Evolutionary conservation across 208 protist species (phyloP).

Genomic region (Leishmania arabica): DNA sequence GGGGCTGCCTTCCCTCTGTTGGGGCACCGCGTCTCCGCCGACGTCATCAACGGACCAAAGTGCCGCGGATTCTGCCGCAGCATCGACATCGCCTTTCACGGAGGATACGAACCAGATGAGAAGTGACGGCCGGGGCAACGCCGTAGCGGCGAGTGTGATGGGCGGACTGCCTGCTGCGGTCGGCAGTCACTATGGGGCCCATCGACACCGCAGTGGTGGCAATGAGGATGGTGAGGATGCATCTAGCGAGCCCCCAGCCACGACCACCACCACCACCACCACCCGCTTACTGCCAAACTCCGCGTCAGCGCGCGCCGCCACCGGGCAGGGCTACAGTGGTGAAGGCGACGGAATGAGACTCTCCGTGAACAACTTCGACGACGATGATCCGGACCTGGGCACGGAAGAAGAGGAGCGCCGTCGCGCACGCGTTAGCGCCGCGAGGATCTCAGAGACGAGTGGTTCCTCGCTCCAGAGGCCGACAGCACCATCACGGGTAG

Average conservation of each 20-base stretch:
- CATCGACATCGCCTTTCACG: background rate
- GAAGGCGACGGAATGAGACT: background rate
- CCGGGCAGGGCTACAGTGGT: too few relatives aligned
- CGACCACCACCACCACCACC: background rate
- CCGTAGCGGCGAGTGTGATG: background rate
- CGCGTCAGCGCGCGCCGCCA: background rate
- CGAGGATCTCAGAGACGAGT: background rate
- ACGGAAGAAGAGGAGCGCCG: constrained; percentile 16
- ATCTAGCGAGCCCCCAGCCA: background rate
- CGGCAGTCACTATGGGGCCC: background rate
- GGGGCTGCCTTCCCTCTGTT: background rate
- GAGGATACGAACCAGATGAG: background rate
- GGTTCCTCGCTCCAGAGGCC: background rate
- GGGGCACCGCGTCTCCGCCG: background rate
- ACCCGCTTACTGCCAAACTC: background rate
- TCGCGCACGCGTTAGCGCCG: background rate
- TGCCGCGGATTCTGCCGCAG: background rate
- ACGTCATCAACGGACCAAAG: background rate
- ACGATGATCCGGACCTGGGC: constrained; percentile 2
- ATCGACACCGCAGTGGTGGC: constrained; percentile 1
- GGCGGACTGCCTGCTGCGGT: background rate
- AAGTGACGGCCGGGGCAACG: background rate
- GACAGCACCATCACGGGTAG: background rate
- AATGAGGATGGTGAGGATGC: background rate
- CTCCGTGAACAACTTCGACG: background rate